Evolutionary conservation across 2,329 filamentous ascomycete genomes (phyloP).

Genomic region (Botryosphaeria dothidea): DNA sequence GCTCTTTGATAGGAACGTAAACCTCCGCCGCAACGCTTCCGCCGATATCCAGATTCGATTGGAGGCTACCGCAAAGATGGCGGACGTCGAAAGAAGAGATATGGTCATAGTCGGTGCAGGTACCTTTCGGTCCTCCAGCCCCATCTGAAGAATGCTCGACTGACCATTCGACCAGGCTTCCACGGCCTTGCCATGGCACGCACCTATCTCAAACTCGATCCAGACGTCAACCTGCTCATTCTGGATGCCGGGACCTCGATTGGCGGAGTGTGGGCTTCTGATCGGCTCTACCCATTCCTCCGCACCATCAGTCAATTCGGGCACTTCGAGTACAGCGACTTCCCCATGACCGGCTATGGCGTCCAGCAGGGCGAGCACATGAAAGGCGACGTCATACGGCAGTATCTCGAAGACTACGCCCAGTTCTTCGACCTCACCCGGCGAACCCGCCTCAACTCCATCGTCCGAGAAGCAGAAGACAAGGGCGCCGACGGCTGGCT

Average conservation of each 20-base stretch:
- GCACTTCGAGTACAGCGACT: conserved; percentile 42
- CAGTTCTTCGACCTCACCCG: conserved; percentile 53
- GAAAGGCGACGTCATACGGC: conserved; percentile 57
- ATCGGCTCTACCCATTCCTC: conserved; percentile 45
- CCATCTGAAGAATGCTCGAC: background rate
- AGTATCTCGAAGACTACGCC: conserved; percentile 53
- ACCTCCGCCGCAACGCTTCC: no score
- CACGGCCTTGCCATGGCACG: conserved; percentile 51
- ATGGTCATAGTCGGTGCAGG: conserved; percentile 12
- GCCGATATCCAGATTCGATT: background rate
- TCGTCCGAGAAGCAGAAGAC: conserved; percentile 52
- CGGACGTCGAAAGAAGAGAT: background rate
- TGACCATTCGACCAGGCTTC: conserved; percentile 23
- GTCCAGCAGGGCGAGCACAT: conserved; percentile 58
- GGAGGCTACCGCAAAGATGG: background rate
- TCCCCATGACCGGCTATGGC: conserved; percentile 31
- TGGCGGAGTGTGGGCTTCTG: conserved; percentile 47
- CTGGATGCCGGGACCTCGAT: conserved; percentile 44
- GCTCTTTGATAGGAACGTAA: no score
- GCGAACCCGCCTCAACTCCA: conserved; percentile 53
- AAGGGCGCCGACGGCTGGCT: conserved; percentile 36
- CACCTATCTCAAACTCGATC: conserved; percentile 49
- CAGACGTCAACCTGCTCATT: conserved; percentile 41
- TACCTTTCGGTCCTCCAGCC: background rate
- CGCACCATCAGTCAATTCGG: conserved; percentile 46